Base-by-base conservation (phyloP, 176 grass and related monocot species). In the Aegilops sharonensis region DNA sequence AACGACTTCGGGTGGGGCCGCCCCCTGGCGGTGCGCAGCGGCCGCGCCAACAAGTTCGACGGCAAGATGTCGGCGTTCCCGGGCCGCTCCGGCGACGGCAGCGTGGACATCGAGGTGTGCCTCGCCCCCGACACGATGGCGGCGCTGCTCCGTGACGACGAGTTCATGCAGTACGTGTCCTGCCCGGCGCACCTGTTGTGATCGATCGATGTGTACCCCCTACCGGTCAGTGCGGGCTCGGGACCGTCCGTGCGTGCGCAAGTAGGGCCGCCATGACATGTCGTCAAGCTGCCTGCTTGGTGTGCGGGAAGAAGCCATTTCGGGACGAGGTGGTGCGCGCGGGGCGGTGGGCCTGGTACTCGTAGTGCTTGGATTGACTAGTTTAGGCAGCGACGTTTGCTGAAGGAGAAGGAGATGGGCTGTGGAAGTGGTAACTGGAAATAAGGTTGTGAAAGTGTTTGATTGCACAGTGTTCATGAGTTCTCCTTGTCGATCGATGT, bases 41-140 rank as follows among this genome's bases (percentile, higher is more conserved):
- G 97, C 0, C 79, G 87, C 59, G 97, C 97, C 9, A 99, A 99
- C 91, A 96, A 99, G 83, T 96, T 96, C 74, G 94, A 99, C 56
- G 96, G 93, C 21, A 98, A 98, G 92, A 98, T 98, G 90, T 98
- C 93, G 32, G 96, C 92, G 13, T 99, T 99, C 80, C 97, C 97
- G 0, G 90, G 87, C 3, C 88, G 88, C 63, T 36, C 88, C 66
- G 97, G 94, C 0, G 65, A 87, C 78, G 89, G 94, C 31, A 99
- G 97, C 88, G 91, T 88, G 61, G 97, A 99, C 77, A 88, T 99
- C 48, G 97, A 99, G 89, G 92, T 96, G 78, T 96, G 97, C 88
- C 97, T 99, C 64, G 88, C 92, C 1, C 94, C 94, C 23, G 92
- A 96, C 31, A 96, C 94, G 62, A 99, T 96, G 97, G 90, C 87